Conservation (phyloP, 2,329 filamentous ascomycete species). For the Sclerotinia trifoliorum region DNA sequence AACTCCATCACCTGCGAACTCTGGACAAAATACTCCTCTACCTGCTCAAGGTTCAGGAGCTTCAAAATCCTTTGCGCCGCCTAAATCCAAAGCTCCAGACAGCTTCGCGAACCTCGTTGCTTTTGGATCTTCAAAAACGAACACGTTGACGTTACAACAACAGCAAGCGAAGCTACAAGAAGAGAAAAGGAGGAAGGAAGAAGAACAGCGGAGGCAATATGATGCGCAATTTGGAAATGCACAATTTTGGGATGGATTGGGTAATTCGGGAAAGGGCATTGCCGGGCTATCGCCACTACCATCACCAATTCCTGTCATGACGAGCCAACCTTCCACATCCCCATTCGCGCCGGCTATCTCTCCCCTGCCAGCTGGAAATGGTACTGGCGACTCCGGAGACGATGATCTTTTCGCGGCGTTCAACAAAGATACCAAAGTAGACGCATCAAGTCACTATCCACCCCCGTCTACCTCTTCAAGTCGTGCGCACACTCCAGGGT, state of each 20-base stretch:
- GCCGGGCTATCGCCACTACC: conserved; percentile 47
- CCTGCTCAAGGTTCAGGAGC: conserved; percentile 44
- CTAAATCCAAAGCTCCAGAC: conserved; percentile 54
- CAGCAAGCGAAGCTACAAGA: conserved; percentile 67
- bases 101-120: conserved; percentile 77
- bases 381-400: conserved; percentile 45
- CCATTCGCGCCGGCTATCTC: conserved; percentile 37
- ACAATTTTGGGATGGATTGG: conserved; percentile 74
- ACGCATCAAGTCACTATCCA: conserved; percentile 64
- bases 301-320: conserved; percentile 49
- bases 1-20: conserved; percentile 48
- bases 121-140: conserved; percentile 56
- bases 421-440: conserved; percentile 63
- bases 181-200: conserved; percentile 70
- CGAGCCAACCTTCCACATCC: conserved; percentile 39
- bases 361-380: conserved; percentile 44
- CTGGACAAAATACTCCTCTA: conserved; percentile 57
- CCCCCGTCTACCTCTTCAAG: conserved; percentile 47
- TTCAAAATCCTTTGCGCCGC: conserved; percentile 39
- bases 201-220: conserved; percentile 67
- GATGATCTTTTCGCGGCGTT: conserved; percentile 68
- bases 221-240: conserved; percentile 76
- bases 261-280: conserved; percentile 48
- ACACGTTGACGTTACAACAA: conserved; percentile 75
- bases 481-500: conserved; percentile 46